Percentiles rank a stretch among this genome's conserved stretches.
Conservation (phyloP, 192 early-diverging fungal genomes). For the Pilaira anomala region DNA sequence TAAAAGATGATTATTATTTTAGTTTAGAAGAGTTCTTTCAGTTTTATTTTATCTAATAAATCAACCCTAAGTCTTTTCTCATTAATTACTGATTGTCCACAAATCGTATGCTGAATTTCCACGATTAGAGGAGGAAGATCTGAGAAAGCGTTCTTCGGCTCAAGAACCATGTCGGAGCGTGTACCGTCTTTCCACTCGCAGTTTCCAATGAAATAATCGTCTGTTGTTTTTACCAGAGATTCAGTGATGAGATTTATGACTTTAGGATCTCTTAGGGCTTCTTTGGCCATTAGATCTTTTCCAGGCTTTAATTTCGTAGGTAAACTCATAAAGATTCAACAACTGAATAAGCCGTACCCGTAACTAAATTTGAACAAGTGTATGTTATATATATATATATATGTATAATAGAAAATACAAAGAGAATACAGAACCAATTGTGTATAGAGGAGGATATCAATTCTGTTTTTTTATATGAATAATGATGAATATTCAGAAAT, state of each 20-base stretch:
- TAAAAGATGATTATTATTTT: not conserved
- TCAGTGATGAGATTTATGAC: constrained; percentile 2
- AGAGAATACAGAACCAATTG: too few species aligned
- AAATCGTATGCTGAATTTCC: constrained; percentile 8
- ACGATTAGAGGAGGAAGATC: constrained; percentile 6
- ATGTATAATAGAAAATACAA: too few species aligned
- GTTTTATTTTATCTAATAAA: too few species aligned
- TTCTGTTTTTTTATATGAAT: too few species aligned
- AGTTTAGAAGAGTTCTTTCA: too few species aligned
- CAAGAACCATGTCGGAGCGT: constrained; percentile 9
- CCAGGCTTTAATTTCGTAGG: not conserved
- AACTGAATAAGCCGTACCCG: not conserved
- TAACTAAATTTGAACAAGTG: too few species aligned
- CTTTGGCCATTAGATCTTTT: constrained; percentile 5
- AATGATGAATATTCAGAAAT: too few species aligned
- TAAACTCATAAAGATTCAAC: not conserved
- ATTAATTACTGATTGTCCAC: not conserved
- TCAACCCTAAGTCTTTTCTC: too few species aligned
- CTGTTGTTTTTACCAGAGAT: not conserved
- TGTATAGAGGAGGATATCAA: too few species aligned
- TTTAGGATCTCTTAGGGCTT: not conserved
- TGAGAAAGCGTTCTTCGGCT: constrained; percentile 5
- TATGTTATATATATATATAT: too few species aligned
- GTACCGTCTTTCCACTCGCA: constrained; percentile 6
- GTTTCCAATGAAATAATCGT: constrained; percentile 4